These are phyloP conservation scores for Ehretia macrophylla DNA, from an alignment of 257 asterid species.

Conservation along the genomic window DNA sequence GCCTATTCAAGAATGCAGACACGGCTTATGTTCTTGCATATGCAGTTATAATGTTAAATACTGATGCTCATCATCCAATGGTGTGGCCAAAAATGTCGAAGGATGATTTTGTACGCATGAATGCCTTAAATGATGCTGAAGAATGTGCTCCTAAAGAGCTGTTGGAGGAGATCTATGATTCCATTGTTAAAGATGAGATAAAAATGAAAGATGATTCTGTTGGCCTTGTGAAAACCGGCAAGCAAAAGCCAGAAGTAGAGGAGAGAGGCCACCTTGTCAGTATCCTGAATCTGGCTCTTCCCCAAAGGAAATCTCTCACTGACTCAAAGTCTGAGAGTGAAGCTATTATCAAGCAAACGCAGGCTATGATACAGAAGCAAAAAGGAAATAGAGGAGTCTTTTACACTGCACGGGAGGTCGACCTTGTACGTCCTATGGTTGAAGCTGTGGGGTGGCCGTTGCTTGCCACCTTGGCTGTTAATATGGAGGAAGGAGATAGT, in stretches of 20 bases:
- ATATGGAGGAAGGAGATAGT: slow-evolving; percentile 98
- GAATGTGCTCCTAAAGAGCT: slow-evolving; percentile 93
- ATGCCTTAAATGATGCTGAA: slow-evolving; percentile 72
- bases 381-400: slow-evolving; percentile 86
- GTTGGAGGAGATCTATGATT: slow-evolving; percentile 93
- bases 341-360: slow-evolving; percentile 79
- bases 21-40: slow-evolving; percentile 98
- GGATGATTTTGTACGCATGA: slow-evolving; percentile 85
- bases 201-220: slow-evolving; percentile 87
- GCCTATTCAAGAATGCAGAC: slow-evolving; percentile 92
- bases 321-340: slow-evolving; percentile 85
- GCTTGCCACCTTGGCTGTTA: slow-evolving; percentile 96
- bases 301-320: slow-evolving; percentile 59
- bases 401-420: slow-evolving; percentile 82
- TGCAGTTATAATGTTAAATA: slow-evolving; percentile 97
- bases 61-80: slow-evolving; percentile 99
- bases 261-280: slow-evolving; percentile 77
- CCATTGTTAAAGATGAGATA: slow-evolving; percentile 90
- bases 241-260: slow-evolving; percentile 72
- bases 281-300: slow-evolving; percentile 93
- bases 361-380: slow-evolving; percentile 70
- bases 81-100: slow-evolving; percentile 99
- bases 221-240: slow-evolving; percentile 51
- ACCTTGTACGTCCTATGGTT: slow-evolving; percentile 90
- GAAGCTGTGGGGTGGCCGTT: slow-evolving; percentile 99